These are phyloP conservation scores for Cordyceps cateniannulata DNA, from an alignment of 2,329 filamentous ascomycete genomes.

Conservation along the genomic window DNA sequence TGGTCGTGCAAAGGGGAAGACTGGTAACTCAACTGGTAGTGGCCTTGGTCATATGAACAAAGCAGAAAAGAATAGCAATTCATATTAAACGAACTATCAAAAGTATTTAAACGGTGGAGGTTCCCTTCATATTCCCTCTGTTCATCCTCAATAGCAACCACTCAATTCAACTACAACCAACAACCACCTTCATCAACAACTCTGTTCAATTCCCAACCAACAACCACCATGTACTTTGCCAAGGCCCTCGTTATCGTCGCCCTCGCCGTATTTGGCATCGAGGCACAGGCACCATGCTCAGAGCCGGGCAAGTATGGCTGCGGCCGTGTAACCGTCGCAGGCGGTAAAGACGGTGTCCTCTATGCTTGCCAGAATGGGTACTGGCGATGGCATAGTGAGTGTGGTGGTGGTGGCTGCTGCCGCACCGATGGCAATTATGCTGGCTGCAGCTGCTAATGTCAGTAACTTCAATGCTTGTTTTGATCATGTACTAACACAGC, in stretches of 20 bases:
- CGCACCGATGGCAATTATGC: neutral
- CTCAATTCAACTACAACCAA: neutral
- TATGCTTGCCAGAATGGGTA: neutral
- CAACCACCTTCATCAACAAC: too few relatives aligned
- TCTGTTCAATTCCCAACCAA: too few relatives aligned
- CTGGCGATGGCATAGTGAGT: constrained; percentile 1
- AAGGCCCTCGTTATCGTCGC: constrained; percentile 7
- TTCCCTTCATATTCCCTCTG: too few relatives aligned
- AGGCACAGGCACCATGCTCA: constrained; percentile 1
- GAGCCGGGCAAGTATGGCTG: neutral
- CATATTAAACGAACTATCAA: neutral
- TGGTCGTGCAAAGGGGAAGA: too few relatives aligned
- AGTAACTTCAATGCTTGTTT: neutral
- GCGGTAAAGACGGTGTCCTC: constrained; percentile 1
- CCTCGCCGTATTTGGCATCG: constrained; percentile 4
- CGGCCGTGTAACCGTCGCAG: neutral
- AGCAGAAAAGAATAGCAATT: too few relatives aligned
- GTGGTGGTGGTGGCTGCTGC: constrained; percentile 1
- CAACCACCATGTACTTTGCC: constrained; percentile 7
- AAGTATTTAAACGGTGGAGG: neutral
- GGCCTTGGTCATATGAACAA: too few relatives aligned
- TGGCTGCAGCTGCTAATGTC: constrained; percentile 6
- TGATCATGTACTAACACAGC: neutral
- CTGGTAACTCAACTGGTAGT: too few relatives aligned
- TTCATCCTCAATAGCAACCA: neutral